Evolutionary conservation across 345 rosid species (phyloP).

Genomic region (Eucalyptus regnans): DNA sequence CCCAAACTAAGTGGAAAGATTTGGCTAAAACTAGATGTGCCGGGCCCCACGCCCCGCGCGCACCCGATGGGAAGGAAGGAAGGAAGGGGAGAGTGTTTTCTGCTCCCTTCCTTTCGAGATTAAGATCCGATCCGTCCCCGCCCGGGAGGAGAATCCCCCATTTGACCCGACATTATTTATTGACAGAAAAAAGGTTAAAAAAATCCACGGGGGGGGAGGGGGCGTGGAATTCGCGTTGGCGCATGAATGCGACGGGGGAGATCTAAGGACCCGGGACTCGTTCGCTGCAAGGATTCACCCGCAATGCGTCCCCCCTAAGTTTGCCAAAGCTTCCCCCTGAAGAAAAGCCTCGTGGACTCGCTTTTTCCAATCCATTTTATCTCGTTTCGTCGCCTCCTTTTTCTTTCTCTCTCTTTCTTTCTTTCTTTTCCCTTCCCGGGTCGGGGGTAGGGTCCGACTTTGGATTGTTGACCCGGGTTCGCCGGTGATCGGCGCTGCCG

Average conservation of each 20-base stretch:
- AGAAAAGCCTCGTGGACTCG: not conserved
- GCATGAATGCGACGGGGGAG: not conserved
- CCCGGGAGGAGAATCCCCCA: not conserved
- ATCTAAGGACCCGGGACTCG: not conserved
- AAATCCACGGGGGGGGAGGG: not conserved
- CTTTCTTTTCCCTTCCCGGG: not conserved
- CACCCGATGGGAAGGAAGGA: too few species aligned
- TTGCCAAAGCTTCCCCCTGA: not conserved
- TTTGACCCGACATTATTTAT: not conserved
- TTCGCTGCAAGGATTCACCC: not conserved
- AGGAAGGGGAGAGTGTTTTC: too few species aligned
- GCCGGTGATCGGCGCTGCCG: not conserved
- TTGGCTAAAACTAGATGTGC: not conserved
- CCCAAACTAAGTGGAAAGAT: not conserved
- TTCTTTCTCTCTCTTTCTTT: too few species aligned
- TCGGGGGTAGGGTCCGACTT: not conserved
- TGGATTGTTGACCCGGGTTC: not conserved
- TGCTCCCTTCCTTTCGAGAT: not conserved
- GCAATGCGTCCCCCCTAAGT: not conserved
- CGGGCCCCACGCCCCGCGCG: not conserved
- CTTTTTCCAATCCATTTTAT: not conserved
- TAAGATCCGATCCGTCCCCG: not conserved
- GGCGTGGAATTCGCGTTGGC: not conserved
- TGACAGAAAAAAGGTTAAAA: too few species aligned
- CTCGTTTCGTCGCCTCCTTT: not conserved